Evolutionary conservation across 306 rosid genomes (phyloP), one percentile per base, ranked within the genome.

Genomic region (Gleditsia sinensis): DNA sequence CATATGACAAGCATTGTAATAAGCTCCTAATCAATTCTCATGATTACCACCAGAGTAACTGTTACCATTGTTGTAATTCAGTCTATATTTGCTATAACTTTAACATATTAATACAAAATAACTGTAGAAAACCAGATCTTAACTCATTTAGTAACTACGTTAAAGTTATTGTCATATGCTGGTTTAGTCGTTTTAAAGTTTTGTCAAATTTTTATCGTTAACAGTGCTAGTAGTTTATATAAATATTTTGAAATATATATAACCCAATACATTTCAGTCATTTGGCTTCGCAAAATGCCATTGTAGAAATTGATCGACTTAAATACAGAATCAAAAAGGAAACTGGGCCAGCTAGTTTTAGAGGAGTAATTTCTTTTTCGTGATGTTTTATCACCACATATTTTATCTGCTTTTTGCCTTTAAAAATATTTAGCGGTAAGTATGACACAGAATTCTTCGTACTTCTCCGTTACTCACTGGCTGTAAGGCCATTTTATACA

Each of bases 371-470:
- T 70, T 28, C 25, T 58, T 39, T 36, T 23, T 2, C 17, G 13
- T 43, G 1, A 37, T 8, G 42, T 7, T 50, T 53, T 36, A 9
- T 30, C 53, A 28, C 13, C 17, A 48, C 40, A 28, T 21, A 46
- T 9, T 25, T 69, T 57, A 4, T 53, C 9, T 25, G 23, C 14
- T 56, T 59, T 20, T 63, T 71, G 19, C 62, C 32, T 21, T 57
- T 72, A 42, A 43, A 27, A 62, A 45, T 17, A 42, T 28, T 69
- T 67, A 11, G 2, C 45, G 20, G 6, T 75, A 93, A 96, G 81
- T 93, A 91, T 77, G 90, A 82, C 61, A 93, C 96, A 0, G 98
- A 91, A 78, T 93, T 93, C 80, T 91, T 86, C 77, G 88, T 93
- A 36, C 94, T 93, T 65, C 82, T 89, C 40, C 89, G 96, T 36